Base-by-base conservation (phyloP, 352 stramenopile genomes). In the Phytophthora pinifolia region DNA sequence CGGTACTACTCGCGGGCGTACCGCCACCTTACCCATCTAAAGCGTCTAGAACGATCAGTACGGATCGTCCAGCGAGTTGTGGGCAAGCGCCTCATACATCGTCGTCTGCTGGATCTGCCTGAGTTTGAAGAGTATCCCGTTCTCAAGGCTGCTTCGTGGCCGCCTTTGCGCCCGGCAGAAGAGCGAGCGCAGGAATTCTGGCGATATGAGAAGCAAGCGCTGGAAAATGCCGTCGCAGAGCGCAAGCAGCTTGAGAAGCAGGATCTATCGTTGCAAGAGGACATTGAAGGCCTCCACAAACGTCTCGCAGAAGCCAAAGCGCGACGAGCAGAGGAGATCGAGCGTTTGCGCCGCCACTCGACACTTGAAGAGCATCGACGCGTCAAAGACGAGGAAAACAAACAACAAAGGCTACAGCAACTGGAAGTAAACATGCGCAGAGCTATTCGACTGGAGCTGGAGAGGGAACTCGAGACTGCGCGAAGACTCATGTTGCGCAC, bases 391-490 rank as follows among this genome's bases (percentile, higher is more conserved):
- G 76, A 85, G 18, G 67, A 76, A 38, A 17, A 22, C 6, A 69
- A 68, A 20, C 50, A 70, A 8, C 63, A 65, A 17, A 54, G 70
- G 13, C 56, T 89, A 13, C 46, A 70, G 13, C 65, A 75, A 12
- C 55, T 79, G 22, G 78, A 88, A 50, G 39, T 9, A 17, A 44
- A 54, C 13, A 86, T 80, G 61, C 66, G 79, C 2, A 49, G 65
- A 22, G 55, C 83, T 13, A 84, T 90, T 51, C 79, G 79, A 12
- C 43, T 76, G 31, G 82, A 89, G 15, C 61, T 92, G 1, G 82
- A 90, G 59, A 67, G 69, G n/a, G 74, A 88, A 43, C 54, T 84
- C 1, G 76, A 92, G 36, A 69, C 68, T 0, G 46, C 70, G 18
- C 61, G 79, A 15, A 62, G 82, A 1, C 59, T 70, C 34, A 54